phyloP scores from a whole-genome alignment of 352 stramenopile species.

The Phytophthora brassicae region DNA sequence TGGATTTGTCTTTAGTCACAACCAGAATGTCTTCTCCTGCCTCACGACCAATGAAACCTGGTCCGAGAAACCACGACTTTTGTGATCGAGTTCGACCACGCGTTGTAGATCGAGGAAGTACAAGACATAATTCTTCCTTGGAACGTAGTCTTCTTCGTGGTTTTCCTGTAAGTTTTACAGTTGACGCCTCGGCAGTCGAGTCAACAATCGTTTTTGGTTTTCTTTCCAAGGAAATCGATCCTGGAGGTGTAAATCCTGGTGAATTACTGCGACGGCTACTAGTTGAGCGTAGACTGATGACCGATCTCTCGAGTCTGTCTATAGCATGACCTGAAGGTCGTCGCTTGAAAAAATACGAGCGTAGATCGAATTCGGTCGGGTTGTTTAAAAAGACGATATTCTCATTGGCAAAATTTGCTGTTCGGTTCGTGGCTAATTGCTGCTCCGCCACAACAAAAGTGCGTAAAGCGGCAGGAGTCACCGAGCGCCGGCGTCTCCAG shows the following conservation, averaged over 20 bases:
- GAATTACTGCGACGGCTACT: conserved; percentile 16
- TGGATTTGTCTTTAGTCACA: conserved; percentile 55
- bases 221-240: conserved; percentile 3
- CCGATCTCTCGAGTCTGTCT: conserved; percentile 20
- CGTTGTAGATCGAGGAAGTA: conserved; percentile 35
- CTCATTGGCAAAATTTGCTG: conserved; percentile 19
- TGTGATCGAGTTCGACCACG: conserved; percentile 28
- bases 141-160: conserved; percentile 36
- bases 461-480: conserved; percentile 15
- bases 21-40: conserved; percentile 46
- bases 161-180: conserved; percentile 3
- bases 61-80: conserved; percentile 65
- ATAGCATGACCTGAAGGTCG: conserved; percentile 2
- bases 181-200: background rate
- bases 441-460: conserved; percentile 11
- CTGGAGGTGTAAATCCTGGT: background rate
- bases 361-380: conserved; percentile 26
- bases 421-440: background rate
- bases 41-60: conserved; percentile 65
- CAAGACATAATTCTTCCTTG: conserved; percentile 62
- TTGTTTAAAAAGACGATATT: conserved; percentile 33
- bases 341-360: conserved; percentile 23
- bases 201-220: conserved; percentile 1
- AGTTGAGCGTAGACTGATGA: conserved; percentile 21
- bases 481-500: conserved; percentile 20